phyloP scores from a whole-genome alignment of 2,329 filamentous ascomycete genomes.

The Hawksworthiomyces lignivorus region DNA sequence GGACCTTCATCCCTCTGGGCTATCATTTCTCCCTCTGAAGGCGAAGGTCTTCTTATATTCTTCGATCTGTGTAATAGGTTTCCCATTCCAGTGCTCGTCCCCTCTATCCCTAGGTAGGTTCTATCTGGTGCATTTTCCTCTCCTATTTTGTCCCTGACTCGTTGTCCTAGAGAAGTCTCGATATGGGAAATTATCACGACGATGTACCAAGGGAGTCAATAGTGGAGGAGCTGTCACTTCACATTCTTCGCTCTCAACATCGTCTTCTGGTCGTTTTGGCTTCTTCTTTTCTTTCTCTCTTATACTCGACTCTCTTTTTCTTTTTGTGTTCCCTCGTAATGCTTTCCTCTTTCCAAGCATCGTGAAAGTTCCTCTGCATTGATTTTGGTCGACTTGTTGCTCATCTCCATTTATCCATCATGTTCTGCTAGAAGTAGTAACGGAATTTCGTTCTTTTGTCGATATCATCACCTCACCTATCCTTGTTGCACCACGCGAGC shows the following conservation, averaged over 20 bases:
- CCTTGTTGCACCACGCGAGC: no score
- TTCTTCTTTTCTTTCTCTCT: constrained; percentile 1
- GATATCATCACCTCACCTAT: no score
- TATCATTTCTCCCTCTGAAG: constrained; percentile 4
- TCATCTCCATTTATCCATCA: background rate
- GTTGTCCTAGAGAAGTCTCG: no score
- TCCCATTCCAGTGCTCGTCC: constrained; percentile 8
- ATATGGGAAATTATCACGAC: constrained; percentile 7
- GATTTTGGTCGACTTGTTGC: constrained; percentile 8
- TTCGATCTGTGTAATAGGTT: constrained; percentile 1
- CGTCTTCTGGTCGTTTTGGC: background rate
- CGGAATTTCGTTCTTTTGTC: background rate
- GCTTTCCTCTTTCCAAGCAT: constrained; percentile 11
- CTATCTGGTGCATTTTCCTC: no score
- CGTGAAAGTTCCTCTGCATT: constrained; percentile 9
- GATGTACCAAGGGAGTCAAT: constrained; percentile 9
- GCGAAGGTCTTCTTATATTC: background rate
- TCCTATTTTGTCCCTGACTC: no score
- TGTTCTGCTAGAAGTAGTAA: background rate
- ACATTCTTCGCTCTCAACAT: background rate
- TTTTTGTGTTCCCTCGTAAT: background rate
- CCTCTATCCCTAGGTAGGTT: constrained; percentile 3
- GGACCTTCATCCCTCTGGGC: constrained; percentile 2
- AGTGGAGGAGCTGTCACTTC: background rate
- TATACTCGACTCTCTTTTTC: background rate